phyloP scores from a whole-genome alignment of 139 green algal genomes.

The Tetradesmus lagerheimii region DNA sequence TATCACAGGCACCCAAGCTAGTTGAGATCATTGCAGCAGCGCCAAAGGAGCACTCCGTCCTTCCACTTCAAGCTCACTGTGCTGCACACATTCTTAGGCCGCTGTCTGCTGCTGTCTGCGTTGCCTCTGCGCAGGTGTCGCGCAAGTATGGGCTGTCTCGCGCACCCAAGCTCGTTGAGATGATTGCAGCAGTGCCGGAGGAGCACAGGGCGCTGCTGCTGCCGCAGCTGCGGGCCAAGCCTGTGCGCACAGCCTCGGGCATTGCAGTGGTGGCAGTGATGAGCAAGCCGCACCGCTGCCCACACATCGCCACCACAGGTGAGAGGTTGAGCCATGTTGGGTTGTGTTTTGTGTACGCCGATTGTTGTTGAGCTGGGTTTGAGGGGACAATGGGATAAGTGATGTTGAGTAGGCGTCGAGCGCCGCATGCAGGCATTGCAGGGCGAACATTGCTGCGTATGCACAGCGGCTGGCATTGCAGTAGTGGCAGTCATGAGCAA shows the following conservation, averaged over 20 bases:
- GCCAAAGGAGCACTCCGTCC: constrained; percentile 86
- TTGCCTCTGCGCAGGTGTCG: constrained; percentile 40
- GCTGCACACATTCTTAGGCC: neutral
- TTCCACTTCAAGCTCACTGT: no score
- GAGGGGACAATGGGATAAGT: no score
- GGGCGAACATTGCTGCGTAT: constrained; percentile 69
- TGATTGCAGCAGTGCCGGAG: constrained; percentile 97
- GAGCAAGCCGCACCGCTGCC: constrained; percentile 98
- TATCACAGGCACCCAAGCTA: constrained; percentile 87
- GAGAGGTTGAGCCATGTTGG: neutral
- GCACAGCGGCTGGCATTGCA: constrained; percentile 96
- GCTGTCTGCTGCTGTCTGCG: neutral
- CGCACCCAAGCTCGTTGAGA: constrained; percentile 96
- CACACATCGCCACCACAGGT: constrained; percentile 98
- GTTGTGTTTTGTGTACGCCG: neutral
- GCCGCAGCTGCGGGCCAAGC: constrained; percentile 89
- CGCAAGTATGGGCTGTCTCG: constrained; percentile 61
- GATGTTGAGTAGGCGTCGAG: no score
- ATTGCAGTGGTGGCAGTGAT: constrained; percentile 99
- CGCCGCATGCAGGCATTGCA: neutral
- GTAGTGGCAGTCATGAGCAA: constrained; percentile 99
- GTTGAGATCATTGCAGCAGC: constrained; percentile 98
- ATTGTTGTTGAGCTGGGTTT: no score
- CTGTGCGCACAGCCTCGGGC: constrained; percentile 94
- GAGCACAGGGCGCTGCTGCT: constrained; percentile 88